These are phyloP conservation scores for Paxillus involutus DNA, from an alignment of 768 basidiomycete species.

Conservation along the genomic window DNA sequence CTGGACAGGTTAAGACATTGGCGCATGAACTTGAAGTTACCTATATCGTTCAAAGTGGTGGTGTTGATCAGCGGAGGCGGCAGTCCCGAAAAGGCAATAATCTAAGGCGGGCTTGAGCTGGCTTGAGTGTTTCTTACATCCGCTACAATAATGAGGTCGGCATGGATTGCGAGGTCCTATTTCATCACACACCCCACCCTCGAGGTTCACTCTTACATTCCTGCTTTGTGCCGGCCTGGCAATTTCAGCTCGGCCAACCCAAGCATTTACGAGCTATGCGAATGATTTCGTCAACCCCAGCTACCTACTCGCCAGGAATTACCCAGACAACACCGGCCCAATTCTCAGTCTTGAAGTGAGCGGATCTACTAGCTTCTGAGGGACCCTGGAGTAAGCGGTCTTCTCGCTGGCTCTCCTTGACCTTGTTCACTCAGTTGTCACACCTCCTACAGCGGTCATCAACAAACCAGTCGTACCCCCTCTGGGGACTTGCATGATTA, in stretches of 20 bases:
- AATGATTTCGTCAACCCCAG: slow-evolving; percentile 58
- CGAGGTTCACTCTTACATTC: not conserved
- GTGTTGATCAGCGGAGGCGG: too few species aligned
- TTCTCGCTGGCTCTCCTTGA: not conserved
- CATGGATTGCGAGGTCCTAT: too few species aligned
- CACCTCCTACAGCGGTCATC: slow-evolving; percentile 41
- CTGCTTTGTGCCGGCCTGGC: not conserved
- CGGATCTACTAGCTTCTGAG: slow-evolving; percentile 37
- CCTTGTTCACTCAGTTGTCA: not conserved
- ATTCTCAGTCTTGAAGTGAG: slow-evolving; percentile 46
- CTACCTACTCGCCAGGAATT: slow-evolving; percentile 44
- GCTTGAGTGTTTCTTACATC: too few species aligned
- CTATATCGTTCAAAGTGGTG: not conserved
- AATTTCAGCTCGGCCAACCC: not conserved
- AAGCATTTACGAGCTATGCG: slow-evolving; percentile 41
- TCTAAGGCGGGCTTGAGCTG: too few species aligned
- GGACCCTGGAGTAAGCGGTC: slow-evolving; percentile 58
- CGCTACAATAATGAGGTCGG: too few species aligned
- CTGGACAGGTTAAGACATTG: slow-evolving; percentile 13
- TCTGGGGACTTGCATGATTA: slow-evolving; percentile 60
- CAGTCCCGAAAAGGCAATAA: too few species aligned
- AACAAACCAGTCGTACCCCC: slow-evolving; percentile 45
- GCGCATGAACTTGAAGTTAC: slow-evolving; percentile 2
- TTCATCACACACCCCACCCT: not conserved
- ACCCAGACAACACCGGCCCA: slow-evolving; percentile 46